Percentiles rank a stretch among this genome's conserved stretches.
Conservation (phyloP, 1,139 yeast genomes). For the Keqinozyma sinolaborantium region DNA sequence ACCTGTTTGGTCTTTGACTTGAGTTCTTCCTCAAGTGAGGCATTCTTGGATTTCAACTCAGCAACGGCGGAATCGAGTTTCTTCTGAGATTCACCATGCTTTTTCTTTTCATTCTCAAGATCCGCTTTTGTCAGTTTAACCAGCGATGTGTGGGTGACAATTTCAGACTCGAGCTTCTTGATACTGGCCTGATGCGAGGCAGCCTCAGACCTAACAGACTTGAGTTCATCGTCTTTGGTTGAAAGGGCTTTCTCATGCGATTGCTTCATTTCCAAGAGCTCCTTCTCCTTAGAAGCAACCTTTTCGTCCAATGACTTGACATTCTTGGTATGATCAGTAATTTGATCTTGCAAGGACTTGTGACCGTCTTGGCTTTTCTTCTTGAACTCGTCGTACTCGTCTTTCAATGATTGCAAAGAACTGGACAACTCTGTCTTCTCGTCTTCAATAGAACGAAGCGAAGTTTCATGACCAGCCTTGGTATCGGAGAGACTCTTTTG, state of each 20-base stretch:
- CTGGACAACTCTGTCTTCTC: slow-evolving; percentile 6
- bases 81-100: slow-evolving; percentile 3
- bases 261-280: slow-evolving; percentile 5
- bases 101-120: slow-evolving; percentile 1
- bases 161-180: slow-evolving; percentile 1
- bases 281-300: slow-evolving; percentile 1
- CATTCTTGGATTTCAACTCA: too few species aligned
- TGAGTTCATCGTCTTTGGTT: slow-evolving; percentile 3
- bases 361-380: slow-evolving; percentile 2
- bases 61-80: slow-evolving; percentile 3
- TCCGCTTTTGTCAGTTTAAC: slow-evolving; percentile 1
- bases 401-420: slow-evolving; percentile 4
- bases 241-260: slow-evolving; percentile 5
- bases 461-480: slow-evolving; percentile 10
- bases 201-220: slow-evolving; percentile 1
- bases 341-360: slow-evolving; percentile 2
- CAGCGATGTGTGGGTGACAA: slow-evolving; percentile 1
- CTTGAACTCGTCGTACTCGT: slow-evolving; percentile 2
- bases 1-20: too few species aligned
- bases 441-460: slow-evolving; percentile 3
- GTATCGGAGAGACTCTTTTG: slow-evolving; percentile 14
- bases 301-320: slow-evolving; percentile 1
- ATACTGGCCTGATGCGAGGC: too few species aligned
- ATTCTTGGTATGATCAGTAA: background rate
- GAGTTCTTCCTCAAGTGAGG: too few species aligned